These are phyloP conservation scores for Chaetoceros tenuissimus DNA, from an alignment of 108 stramenopile genomes.

Conservation along the genomic window DNA sequence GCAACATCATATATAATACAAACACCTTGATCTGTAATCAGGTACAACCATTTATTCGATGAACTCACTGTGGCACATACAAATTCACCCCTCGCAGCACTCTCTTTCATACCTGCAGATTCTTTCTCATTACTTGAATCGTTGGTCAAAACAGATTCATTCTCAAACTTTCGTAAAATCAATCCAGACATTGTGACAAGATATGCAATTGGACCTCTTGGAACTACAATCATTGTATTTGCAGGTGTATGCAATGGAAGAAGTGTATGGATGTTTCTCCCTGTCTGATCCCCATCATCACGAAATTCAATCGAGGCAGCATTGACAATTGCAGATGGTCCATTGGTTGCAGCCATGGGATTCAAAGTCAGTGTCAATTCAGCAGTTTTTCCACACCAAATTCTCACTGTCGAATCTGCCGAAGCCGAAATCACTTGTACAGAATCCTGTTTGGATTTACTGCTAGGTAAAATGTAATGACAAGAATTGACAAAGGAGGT, in stretches of 20 bases:
- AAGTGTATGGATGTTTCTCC: slow-evolving; percentile 43
- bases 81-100: too few species aligned
- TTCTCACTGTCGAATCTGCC: slow-evolving; percentile 83
- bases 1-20: slow-evolving; percentile 56
- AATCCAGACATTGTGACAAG: slow-evolving; percentile 45
- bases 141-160: slow-evolving; percentile 27
- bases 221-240: slow-evolving; percentile 55
- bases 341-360: slow-evolving; percentile 20
- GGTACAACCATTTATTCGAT: slow-evolving; percentile 56
- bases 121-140: slow-evolving; percentile 11
- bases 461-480: slow-evolving; percentile 27
- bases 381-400: slow-evolving; percentile 80
- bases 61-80: slow-evolving; percentile 56
- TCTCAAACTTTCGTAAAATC: slow-evolving; percentile 35
- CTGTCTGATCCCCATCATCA: slow-evolving; percentile 16
- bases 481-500: slow-evolving; percentile 72
- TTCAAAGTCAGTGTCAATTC: slow-evolving; percentile 48
- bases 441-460: not conserved
- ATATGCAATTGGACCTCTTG: slow-evolving; percentile 49
- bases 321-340: slow-evolving; percentile 7
- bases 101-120: not conserved
- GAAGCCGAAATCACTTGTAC: slow-evolving; percentile 71
- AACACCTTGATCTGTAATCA: slow-evolving; percentile 46
- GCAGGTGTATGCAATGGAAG: slow-evolving; percentile 49
- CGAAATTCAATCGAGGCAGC: slow-evolving; percentile 11